Evolutionary conservation across 345 rosid genomes (phyloP).

Genomic region (Salix purpurea): DNA sequence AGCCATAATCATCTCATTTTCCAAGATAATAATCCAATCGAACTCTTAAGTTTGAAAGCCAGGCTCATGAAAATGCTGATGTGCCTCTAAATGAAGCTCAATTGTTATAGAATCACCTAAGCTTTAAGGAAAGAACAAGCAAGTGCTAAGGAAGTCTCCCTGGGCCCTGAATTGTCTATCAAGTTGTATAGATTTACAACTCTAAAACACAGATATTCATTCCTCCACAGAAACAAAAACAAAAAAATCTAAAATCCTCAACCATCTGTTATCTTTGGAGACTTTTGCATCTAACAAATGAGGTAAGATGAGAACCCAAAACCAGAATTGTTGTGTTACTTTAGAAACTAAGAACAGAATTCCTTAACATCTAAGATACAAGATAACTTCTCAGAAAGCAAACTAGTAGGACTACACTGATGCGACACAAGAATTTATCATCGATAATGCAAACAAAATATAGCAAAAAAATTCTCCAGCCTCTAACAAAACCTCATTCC

Average conservation of each 20-base stretch:
- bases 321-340: background rate
- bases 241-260: background rate
- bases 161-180: background rate
- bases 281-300: background rate
- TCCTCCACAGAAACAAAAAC: no score
- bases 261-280: background rate
- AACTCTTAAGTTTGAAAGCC: background rate
- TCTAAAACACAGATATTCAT: background rate
- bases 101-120: background rate
- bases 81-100: background rate
- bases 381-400: background rate
- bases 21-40: background rate
- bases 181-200: background rate
- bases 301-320: background rate
- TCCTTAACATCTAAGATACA: background rate
- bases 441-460: background rate
- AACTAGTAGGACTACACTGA: background rate
- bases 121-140: background rate
- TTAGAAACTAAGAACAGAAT: background rate
- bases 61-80: background rate
- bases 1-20: background rate
- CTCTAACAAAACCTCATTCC: background rate
- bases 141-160: background rate
- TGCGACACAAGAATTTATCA: background rate
- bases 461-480: background rate